Base-by-base conservation (phyloP, 2,329 filamentous ascomycete species). In the Trichoderma atrobrunneum region DNA sequence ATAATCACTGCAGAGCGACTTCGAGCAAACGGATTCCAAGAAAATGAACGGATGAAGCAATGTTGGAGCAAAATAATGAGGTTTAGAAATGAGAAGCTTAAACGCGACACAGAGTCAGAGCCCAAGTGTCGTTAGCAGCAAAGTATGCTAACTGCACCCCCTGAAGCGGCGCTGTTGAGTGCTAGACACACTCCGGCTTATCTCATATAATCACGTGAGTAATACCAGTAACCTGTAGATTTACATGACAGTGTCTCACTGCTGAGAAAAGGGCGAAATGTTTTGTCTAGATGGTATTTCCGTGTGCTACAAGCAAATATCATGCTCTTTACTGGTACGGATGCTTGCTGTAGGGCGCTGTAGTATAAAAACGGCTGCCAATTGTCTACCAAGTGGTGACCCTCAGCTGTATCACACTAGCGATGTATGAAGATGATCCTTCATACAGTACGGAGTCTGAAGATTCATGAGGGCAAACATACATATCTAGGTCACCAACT, bases 91-190 rank as follows among this genome's bases (percentile, higher is more conserved):
- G 59, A 39, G 30, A 59, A 36, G 51, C 54, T 28, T 34, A 21
- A 60, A 48, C 34, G 68, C 68, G 68, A 70, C 68, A 69, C 30
- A 65, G 62, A 65, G 24, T 62, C 34, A 18, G 66, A 70, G 68
- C 62, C 32, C 34, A 36, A 24, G 59, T 26, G 32, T 64, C 60
- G 56, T 51, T 61, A 48, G 32, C 24, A 43, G 28, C 11, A 36
- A 43, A 63, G 57, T 64, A 63, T 70, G 68, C 68, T 70, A 70
- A 21, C n/a, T 39, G 18, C 68, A 70, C 61, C 43, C 67, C 59
- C 43, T 34, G 11, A 18, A 11, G 3, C n/a, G 7, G n/a, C 30
- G 63, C 30, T 18, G 61, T 34, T 5, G 30, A 7, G 16, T 32
- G 26, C 59, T 62, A 70, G 18, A 7, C 16, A n/a, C 51, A 63